phyloP scores from a whole-genome alignment of 371 early-diverging fungal species.

The Mortierella sp. region DNA sequence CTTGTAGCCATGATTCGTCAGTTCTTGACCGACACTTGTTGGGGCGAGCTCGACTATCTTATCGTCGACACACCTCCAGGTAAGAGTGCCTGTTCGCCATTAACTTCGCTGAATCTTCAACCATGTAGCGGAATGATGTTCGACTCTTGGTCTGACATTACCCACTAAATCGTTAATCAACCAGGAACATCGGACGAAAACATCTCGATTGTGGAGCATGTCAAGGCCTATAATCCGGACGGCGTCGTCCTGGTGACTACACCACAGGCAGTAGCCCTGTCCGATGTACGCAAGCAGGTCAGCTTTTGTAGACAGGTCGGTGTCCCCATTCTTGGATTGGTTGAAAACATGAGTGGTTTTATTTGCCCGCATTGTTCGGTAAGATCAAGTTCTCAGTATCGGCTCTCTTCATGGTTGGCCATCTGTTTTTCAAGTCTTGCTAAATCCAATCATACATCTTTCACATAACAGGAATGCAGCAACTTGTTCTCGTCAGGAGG shows the following conservation, averaged over 20 bases:
- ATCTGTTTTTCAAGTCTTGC: neutral
- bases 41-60: constrained; percentile 90
- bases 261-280: constrained; percentile 87
- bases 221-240: constrained; percentile 79
- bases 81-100: constrained; percentile 8
- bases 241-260: constrained; percentile 94
- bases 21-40: constrained; percentile 89
- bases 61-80: constrained; percentile 96
- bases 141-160: neutral
- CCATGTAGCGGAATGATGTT: too few relatives aligned
- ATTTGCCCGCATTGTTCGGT: constrained; percentile 89
- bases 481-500: constrained; percentile 95
- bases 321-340: constrained; percentile 84
- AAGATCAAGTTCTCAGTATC: constrained; percentile 24
- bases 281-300: constrained; percentile 89
- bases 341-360: constrained; percentile 97
- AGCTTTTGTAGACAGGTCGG: constrained; percentile 87
- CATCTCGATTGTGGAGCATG: constrained; percentile 80
- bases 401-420: neutral
- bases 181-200: constrained; percentile 93
- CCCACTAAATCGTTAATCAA: neutral
- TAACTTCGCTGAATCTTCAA: too few relatives aligned
- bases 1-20: constrained; percentile 86
- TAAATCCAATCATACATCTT: neutral
- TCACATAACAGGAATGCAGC: constrained; percentile 77